phyloP scores from a whole-genome alignment of 2,329 filamentous ascomycete species.

The Cladorrhinum sp. region DNA sequence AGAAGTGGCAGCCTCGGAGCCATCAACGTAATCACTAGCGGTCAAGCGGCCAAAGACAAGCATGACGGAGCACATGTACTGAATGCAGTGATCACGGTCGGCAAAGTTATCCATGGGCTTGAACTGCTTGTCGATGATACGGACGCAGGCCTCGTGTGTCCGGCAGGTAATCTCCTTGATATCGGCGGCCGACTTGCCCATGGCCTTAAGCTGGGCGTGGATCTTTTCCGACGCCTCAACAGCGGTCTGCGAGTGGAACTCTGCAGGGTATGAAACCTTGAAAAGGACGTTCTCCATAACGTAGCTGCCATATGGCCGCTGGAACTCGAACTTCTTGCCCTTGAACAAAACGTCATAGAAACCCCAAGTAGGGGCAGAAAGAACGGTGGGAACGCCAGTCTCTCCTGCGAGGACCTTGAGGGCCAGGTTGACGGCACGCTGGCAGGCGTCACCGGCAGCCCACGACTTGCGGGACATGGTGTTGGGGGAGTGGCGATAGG shows the following conservation, averaged over 20 bases:
- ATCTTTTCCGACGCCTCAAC: slow-evolving; percentile 92
- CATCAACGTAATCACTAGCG: slow-evolving; percentile 90
- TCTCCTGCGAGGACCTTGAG: slow-evolving; percentile 92
- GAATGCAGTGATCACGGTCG: slow-evolving; percentile 98
- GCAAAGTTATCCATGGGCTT: slow-evolving; percentile 99
- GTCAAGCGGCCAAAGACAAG: slow-evolving; percentile 91
- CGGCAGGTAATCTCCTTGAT: slow-evolving; percentile 92
- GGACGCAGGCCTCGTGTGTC: slow-evolving; percentile 96
- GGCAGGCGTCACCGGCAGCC: slow-evolving; percentile 97
- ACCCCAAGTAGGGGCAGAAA: slow-evolving; percentile 90
- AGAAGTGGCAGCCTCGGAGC: slow-evolving; percentile 86
- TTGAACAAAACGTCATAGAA: slow-evolving; percentile 99
- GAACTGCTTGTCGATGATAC: slow-evolving; percentile 99
- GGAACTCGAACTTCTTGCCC: slow-evolving; percentile 93
- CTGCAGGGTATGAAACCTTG: slow-evolving; percentile 98
- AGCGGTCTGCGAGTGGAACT: slow-evolving; percentile 98
- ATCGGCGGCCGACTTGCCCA: slow-evolving; percentile 89
- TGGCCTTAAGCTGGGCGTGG: slow-evolving; percentile 73
- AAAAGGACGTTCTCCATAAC: slow-evolving; percentile 99
- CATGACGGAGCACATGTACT: slow-evolving; percentile 99
- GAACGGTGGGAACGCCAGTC: slow-evolving; percentile 83
- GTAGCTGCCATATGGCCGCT: slow-evolving; percentile 94
- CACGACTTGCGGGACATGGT: slow-evolving; percentile 99
- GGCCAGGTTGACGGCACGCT: slow-evolving; percentile 86
- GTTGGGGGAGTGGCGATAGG: slow-evolving; percentile 96